Percentiles rank a stretch among this genome's conserved stretches.
phyloP scores from a whole-genome alignment of 1,284 basidiomycete genomes.

The Sphaerobolus stellatus region DNA sequence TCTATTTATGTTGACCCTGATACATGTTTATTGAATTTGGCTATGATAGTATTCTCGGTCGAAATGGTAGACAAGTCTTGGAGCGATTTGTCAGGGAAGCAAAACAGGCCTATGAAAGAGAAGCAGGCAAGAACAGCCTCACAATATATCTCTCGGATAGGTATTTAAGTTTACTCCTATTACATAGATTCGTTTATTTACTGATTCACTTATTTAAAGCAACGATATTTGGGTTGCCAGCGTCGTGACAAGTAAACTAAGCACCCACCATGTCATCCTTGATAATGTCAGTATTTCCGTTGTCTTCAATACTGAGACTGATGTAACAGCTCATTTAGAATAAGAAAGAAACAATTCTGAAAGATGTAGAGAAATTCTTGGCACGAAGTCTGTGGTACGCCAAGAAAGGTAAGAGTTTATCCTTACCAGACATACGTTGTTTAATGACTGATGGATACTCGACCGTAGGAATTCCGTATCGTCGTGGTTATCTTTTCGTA shows the following conservation, averaged over 20 bases:
- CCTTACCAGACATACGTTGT: too few species aligned
- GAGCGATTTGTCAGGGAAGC: constrained; percentile 29
- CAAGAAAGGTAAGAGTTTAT: constrained; percentile 20
- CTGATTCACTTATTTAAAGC: not conserved
- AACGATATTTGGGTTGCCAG: constrained; percentile 16
- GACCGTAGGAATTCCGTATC: constrained; percentile 28
- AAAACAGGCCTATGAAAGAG: constrained; percentile 25
- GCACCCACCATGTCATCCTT: constrained; percentile 28
- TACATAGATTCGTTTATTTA: constrained; percentile 26
- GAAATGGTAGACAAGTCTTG: constrained; percentile 21
- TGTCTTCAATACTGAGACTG: not conserved
- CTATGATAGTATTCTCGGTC: constrained; percentile 20
- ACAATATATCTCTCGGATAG: constrained; percentile 28
- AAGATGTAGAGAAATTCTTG: constrained; percentile 33
- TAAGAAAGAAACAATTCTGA: constrained; percentile 27
- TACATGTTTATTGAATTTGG: too few species aligned
- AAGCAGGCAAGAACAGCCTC: constrained; percentile 30
- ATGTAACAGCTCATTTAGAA: not conserved
- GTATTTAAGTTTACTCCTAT: constrained; percentile 23
- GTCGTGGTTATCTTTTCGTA: constrained; percentile 38
- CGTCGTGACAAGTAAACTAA: constrained; percentile 27
- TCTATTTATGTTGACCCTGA: not conserved
- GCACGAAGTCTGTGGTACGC: constrained; percentile 31
- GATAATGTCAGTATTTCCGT: constrained; percentile 9
- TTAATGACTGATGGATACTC: too few species aligned